Base-by-base conservation (phyloP, 2,329 filamentous ascomycete genomes). In the Aplosporella prunicola region DNA sequence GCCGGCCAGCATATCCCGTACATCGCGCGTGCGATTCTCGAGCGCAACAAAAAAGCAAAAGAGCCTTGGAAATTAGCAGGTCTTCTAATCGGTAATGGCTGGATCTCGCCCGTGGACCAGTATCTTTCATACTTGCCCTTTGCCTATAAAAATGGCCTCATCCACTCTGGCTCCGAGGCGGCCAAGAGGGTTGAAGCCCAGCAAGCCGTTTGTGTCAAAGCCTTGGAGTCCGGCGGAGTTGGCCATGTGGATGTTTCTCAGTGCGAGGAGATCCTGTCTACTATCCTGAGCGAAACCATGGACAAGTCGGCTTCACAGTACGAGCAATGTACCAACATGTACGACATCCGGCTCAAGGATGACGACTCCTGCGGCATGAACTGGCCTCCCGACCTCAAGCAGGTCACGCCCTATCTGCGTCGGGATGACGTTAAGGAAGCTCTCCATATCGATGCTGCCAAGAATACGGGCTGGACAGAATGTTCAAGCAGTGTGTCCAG, bases 1-100 rank as follows among this genome's bases (percentile, higher is more conserved):
- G 91, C 91, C 5, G 91, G 91, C 29, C 91, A 96, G 56, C 81
- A 96, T 62, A 96, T 98, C 44, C 91, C 91, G 1, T 94, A 98
- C 58, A 91, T 99, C 46, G 83, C 88, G n/a, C 80, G 80, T 53
- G 82, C 82, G 14, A 93, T 98, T 39, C 69, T 95, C 41, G 79
- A 87, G 32, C 84, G 86, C 43, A 98, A 98, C 65, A 80, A 82
- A 22, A 47, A 50, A n/a, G 46, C 63, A 5, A 61, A 64, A 37
- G 56, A 64, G 26, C 58, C 62, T 17, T 98, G 89, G 91, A 80
- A 81, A 34, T 64, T 99, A 18, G 73, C 80, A 47, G 91, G 89
- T 7, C 67, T 98, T 14, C 59, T 98, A 23, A 96, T 99, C 43
- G 93, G 93, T 38, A 99, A 98, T 56, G 91, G 89, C 25, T 99